Conservation (phyloP, 2,329 filamentous ascomycete species). For the Fusarium albosuccineum region DNA sequence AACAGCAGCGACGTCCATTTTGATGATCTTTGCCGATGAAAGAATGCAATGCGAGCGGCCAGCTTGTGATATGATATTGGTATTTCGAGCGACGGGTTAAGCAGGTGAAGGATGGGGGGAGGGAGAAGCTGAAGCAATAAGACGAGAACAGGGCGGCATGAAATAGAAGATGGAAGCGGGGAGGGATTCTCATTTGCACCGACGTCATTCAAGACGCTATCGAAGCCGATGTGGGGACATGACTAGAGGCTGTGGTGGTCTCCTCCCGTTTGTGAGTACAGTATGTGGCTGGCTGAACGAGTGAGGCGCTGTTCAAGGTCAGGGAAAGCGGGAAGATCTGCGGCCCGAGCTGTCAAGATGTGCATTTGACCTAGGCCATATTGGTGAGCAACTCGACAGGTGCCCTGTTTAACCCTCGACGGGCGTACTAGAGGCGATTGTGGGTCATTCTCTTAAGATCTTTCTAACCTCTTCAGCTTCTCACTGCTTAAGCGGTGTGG, state of each 20-base stretch:
- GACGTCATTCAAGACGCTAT: not conserved
- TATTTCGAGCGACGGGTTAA: not conserved
- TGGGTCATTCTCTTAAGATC: no score
- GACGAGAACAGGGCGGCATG: not conserved
- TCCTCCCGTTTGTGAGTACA: not conserved
- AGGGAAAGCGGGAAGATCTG: not conserved
- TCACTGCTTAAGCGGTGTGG: no score
- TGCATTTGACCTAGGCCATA: not conserved
- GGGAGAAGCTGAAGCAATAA: not conserved
- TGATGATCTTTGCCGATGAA: not conserved
- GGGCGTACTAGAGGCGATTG: not conserved
- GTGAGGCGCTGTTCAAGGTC: not conserved
- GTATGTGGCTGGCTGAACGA: not conserved
- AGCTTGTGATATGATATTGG: not conserved
- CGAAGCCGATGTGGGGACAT: not conserved
- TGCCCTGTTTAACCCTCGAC: not conserved
- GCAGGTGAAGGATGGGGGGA: not conserved
- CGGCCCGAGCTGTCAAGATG: conserved; percentile 5
- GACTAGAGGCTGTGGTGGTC: not conserved
- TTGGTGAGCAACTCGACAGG: not conserved
- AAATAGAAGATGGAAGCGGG: not conserved
- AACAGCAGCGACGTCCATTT: not conserved
- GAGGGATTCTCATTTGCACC: not conserved
- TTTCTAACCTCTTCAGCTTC: no score
- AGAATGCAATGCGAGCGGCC: not conserved